A percentile compares a stretch with the other conserved stretches of the same genome.
Evolutionary conservation across 225 moss, liverwort and hornwort species (phyloP).

Genomic region (Pseudisothecium myosuroides): DNA sequence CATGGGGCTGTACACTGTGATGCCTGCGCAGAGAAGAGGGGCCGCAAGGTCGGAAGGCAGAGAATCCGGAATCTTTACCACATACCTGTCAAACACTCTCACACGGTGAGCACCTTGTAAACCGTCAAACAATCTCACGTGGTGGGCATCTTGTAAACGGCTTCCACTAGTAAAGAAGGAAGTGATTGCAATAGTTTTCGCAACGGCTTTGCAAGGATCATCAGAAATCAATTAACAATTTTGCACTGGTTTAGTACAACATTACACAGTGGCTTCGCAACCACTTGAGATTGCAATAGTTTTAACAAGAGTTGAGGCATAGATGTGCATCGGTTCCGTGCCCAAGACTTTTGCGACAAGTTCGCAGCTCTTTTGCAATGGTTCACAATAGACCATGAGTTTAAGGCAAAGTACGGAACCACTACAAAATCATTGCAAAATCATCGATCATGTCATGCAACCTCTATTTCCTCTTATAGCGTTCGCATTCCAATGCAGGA

Average conservation of each 20-base stretch:
- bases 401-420: background rate
- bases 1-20: conserved; percentile 70
- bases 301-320: background rate
- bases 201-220: too few relatives aligned
- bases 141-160: background rate
- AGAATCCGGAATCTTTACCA: conserved; percentile 32
- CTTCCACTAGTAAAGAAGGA: background rate
- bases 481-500: background rate
- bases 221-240: background rate
- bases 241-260: background rate
- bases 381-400: background rate
- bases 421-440: background rate
- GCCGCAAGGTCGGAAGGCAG: conserved; percentile 42
- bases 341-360: background rate
- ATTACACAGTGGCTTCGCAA: background rate
- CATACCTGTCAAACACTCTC: background rate
- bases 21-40: conserved; percentile 53
- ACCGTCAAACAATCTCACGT: background rate
- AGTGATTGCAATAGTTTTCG: background rate
- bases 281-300: background rate
- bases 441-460: background rate
- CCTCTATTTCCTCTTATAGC: background rate
- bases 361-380: background rate
- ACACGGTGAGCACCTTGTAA: background rate
- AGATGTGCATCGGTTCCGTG: background rate